A percentile compares a stretch with the other conserved stretches of the same genome.
phyloP scores from a whole-genome alignment of 257 asterid species.

The Primulina huaijiensis region DNA sequence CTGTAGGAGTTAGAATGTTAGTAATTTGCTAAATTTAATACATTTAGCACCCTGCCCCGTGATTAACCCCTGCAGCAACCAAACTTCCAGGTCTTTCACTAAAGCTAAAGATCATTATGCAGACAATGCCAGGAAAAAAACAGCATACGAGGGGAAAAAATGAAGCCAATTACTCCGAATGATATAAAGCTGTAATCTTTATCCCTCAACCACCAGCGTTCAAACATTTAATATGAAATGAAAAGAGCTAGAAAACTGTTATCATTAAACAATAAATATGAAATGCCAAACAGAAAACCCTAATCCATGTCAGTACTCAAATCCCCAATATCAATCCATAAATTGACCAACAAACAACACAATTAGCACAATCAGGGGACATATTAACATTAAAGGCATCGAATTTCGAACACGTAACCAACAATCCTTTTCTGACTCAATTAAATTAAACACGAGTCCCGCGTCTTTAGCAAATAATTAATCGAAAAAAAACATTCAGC shows the following conservation, averaged over 20 bases:
- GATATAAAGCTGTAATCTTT: not conserved
- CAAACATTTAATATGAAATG: not conserved
- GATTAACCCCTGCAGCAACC: not conserved
- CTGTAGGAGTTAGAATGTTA: not conserved
- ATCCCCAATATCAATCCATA: constrained; percentile 27
- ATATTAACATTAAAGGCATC: not conserved
- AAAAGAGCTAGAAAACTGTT: not conserved
- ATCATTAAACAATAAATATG: constrained; percentile 18
- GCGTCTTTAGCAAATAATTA: not conserved
- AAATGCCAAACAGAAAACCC: constrained; percentile 40
- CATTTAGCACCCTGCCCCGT: not conserved
- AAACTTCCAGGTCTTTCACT: constrained; percentile 9
- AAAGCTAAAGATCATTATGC: constrained; percentile 3
- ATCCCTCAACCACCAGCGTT: not conserved
- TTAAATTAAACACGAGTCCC: constrained; percentile 14
- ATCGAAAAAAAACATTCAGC: not conserved
- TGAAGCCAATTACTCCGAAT: not conserved
- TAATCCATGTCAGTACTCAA: constrained; percentile 28
- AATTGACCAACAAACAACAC: constrained; percentile 12
- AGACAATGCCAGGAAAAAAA: not conserved
- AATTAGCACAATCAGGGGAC: not conserved
- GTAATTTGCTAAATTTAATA: not conserved
- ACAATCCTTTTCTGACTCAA: constrained; percentile 10
- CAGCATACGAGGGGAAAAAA: constrained; percentile 11
- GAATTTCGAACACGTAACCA: not conserved